Evolutionary conservation across 2,329 filamentous ascomycete genomes (phyloP), one percentile per base, ranked within the genome.

Genomic region (Chalara sp.): DNA sequence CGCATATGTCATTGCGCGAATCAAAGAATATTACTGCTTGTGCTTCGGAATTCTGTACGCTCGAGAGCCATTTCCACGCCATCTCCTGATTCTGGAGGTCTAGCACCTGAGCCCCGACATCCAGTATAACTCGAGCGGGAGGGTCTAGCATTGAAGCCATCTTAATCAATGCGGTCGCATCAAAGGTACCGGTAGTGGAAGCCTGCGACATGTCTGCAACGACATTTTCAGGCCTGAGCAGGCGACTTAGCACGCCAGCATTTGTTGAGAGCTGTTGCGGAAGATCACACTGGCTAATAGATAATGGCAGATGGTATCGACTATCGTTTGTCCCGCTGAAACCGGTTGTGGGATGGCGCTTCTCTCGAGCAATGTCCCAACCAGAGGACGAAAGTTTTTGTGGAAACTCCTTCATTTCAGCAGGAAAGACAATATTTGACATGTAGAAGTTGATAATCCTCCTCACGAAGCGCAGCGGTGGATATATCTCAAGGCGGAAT

Each of bases 271-370:
- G 67, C 37, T 86, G 79, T 0, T 68, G 65, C 0, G 65, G 58
- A 0, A 84, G 68, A 33, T 87, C 79, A 0, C 76, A 65, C 32
- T 87, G 81, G 1, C 67, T 58, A 0, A 88, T 72, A 0, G 58
- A 67, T 0, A 84, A 58, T 0, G 84, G 84, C 0, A 89, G 68
- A 0, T 83, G 60, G n/a, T 72, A 68, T 8, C 72, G 65, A 0
- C 77, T 80, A 56, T 89, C 84, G 29, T 81, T 84, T 0, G 85
- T 89, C 0, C 85, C 84, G 49, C 81, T 86, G 59, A 89, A 89
- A 0, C 85, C 86, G 0, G 80, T 83, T 0, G 75, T 81, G 0
- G 74, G 70, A 21, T 79, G 67, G 0, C 13, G 49, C 75, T 82
- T 5, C 45, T 45, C 37, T 68, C 47, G 46, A 21, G 51, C 79